Evolutionary conservation across 2,329 filamentous ascomycete species (phyloP).

Genomic region (Scolecobasidium constrictum): DNA sequence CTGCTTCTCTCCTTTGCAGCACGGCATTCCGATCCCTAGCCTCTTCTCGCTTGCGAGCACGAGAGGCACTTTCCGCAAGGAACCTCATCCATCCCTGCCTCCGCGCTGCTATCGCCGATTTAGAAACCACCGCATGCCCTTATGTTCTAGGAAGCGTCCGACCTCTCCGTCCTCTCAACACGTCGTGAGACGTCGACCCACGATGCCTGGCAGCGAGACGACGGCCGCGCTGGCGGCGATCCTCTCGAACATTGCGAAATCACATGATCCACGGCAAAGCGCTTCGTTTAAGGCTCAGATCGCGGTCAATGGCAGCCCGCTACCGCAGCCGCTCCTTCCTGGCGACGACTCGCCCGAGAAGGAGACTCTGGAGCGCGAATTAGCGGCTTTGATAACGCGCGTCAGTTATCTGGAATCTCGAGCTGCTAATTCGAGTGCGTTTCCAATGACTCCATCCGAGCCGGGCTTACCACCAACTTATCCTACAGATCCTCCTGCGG

Average conservation of each 20-base stretch:
- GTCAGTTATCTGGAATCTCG: constrained; percentile 76
- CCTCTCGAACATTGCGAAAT: constrained; percentile 38
- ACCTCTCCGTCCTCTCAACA: not conserved
- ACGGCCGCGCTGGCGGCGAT: constrained; percentile 27
- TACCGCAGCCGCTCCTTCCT: constrained; percentile 56
- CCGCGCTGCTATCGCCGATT: not conserved
- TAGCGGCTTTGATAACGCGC: constrained; percentile 65
- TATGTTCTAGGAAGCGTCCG: not conserved
- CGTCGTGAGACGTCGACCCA: not conserved
- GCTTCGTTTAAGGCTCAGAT: constrained; percentile 33
- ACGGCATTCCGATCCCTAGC: too few species aligned
- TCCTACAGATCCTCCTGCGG: constrained; percentile 40
- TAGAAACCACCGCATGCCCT: not conserved
- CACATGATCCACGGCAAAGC: constrained; percentile 31
- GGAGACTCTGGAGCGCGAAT: constrained; percentile 67
- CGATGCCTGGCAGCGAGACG: constrained; percentile 17
- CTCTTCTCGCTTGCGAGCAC: too few species aligned
- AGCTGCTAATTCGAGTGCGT: constrained; percentile 47
- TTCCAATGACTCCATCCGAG: constrained; percentile 78
- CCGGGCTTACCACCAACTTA: constrained; percentile 44
- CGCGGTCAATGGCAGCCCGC: constrained; percentile 39
- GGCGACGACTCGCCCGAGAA: constrained; percentile 69
- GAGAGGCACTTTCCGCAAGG: too few species aligned
- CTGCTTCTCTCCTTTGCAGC: too few species aligned
- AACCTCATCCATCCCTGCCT: too few species aligned